Conservation (phyloP, 179 eudicot species). For the Actinidia chinensis region DNA sequence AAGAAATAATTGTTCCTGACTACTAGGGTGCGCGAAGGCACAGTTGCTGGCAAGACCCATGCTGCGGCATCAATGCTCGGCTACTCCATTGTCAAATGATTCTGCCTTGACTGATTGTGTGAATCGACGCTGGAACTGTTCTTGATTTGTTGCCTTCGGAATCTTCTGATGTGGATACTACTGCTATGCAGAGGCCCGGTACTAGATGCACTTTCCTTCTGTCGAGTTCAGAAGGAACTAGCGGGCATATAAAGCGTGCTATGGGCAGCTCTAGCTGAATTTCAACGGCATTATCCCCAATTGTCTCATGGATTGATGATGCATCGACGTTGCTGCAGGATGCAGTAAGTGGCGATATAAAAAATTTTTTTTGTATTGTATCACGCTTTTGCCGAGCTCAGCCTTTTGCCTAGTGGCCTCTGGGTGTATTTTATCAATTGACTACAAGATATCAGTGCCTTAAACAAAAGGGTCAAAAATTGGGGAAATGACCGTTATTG, state of each 20-base stretch:
- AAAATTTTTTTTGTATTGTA: too few relatives aligned
- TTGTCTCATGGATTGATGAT: conserved; percentile 69
- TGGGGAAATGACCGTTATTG: conserved; percentile 95
- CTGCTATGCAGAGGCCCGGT: conserved; percentile 83
- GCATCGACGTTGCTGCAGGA: conserved; percentile 72
- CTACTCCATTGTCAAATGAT: conserved; percentile 60
- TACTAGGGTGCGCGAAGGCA: conserved; percentile 87
- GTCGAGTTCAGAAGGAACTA: conserved; percentile 55
- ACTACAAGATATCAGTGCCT: conserved; percentile 65
- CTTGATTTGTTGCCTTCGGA: conserved; percentile 78
- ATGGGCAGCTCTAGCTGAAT: conserved; percentile 81
- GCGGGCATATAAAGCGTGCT: conserved; percentile 66
- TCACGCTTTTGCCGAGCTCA: conserved; percentile 77
- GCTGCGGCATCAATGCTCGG: conserved; percentile 94
- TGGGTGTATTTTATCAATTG: conserved; percentile 71
- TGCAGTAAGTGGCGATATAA: conserved; percentile 90
- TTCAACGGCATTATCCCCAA: conserved; percentile 61
- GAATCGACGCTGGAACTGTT: conserved; percentile 79
- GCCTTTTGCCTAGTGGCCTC: conserved; percentile 62
- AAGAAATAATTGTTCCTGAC: conserved; percentile 84
- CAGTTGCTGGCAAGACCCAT: conserved; percentile 69
- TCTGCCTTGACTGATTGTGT: conserved; percentile 65
- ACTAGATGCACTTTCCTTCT: conserved; percentile 82
- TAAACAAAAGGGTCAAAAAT: conserved; percentile 58
- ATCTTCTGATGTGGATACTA: conserved; percentile 48